These are phyloP conservation scores for Pythium guiyangense DNA, from an alignment of 352 stramenopile species.

Conservation along the genomic window DNA sequence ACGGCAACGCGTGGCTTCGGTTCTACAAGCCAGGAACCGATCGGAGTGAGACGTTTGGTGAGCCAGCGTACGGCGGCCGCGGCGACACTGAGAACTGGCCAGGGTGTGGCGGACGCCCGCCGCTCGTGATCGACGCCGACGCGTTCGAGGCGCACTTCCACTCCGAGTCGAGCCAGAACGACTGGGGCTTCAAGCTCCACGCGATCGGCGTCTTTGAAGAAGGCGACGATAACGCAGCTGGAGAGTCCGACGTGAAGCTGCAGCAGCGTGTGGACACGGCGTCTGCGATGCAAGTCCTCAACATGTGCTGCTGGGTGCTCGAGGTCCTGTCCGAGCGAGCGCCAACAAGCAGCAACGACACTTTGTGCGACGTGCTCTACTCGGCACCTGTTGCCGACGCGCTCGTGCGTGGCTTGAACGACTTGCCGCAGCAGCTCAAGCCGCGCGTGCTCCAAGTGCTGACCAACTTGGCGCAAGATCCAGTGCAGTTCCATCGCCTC, in stretches of 20 bases:
- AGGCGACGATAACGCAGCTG: background rate
- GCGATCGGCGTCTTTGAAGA: constrained; percentile 62
- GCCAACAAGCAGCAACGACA: background rate
- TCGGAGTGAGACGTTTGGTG: constrained; percentile 38
- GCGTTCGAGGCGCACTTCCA: constrained; percentile 81
- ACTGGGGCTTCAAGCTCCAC: constrained; percentile 89
- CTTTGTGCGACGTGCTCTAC: constrained; percentile 13
- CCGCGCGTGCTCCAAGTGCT: constrained; percentile 34
- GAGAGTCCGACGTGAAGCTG: background rate
- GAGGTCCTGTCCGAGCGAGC: constrained; percentile 6
- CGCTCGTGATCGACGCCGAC: constrained; percentile 68
- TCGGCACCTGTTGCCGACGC: constrained; percentile 30
- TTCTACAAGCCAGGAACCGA: constrained; percentile 66
- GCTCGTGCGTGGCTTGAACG: constrained; percentile 23
- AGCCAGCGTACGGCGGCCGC: constrained; percentile 58
- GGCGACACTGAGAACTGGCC: constrained; percentile 76
- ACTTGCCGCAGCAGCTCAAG: constrained; percentile 40
- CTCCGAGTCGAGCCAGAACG: constrained; percentile 73
- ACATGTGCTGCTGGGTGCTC: constrained; percentile 36
- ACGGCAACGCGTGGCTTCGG: constrained; percentile 53
- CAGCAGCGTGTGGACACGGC: constrained; percentile 2
- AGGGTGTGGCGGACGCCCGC: constrained; percentile 51
- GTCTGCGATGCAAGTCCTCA: constrained; percentile 22
- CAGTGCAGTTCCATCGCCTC: constrained; percentile 30
- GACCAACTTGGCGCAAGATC: constrained; percentile 30